Evolutionary conservation across 352 stramenopile genomes (phyloP).

Genomic region (Pythium sp.): DNA sequence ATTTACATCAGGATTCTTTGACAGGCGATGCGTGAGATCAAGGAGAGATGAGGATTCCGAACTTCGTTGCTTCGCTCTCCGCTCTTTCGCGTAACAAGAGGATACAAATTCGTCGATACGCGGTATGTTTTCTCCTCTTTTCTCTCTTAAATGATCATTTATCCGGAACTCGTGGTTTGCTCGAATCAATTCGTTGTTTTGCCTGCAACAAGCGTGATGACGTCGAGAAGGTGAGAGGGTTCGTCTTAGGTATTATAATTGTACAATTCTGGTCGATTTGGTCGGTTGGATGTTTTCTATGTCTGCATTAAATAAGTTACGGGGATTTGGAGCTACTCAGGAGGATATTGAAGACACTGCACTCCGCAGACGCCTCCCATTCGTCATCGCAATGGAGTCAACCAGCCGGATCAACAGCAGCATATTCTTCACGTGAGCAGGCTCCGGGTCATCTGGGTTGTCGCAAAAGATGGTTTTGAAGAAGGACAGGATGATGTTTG

Average conservation of each 20-base stretch:
- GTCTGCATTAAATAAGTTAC: neutral
- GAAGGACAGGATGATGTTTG: slow-evolving; percentile 43
- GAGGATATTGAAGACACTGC: neutral
- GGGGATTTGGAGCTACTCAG: neutral
- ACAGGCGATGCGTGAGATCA: neutral
- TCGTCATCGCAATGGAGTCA: slow-evolving; percentile 35
- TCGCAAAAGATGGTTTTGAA: slow-evolving; percentile 54
- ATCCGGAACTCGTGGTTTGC: neutral
- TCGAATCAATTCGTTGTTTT: neutral
- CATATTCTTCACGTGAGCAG: slow-evolving; percentile 28
- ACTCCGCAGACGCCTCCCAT: slow-evolving; percentile 20
- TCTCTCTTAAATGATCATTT: neutral
- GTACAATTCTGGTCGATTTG: neutral
- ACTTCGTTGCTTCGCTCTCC: neutral
- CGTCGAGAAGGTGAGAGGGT: neutral
- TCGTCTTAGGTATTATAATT: neutral
- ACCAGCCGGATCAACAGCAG: slow-evolving; percentile 48
- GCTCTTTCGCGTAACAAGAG: neutral
- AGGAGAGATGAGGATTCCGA: neutral
- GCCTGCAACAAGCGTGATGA: neutral
- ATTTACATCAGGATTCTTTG: slow-evolving; percentile 17
- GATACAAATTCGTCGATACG: neutral
- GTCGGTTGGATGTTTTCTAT: neutral
- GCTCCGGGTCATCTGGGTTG: slow-evolving; percentile 23
- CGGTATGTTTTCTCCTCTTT: slow-evolving; percentile 14